These are phyloP conservation scores for Saturnispora quitensis DNA, from an alignment of 805 yeast species.

Conservation along the genomic window DNA sequence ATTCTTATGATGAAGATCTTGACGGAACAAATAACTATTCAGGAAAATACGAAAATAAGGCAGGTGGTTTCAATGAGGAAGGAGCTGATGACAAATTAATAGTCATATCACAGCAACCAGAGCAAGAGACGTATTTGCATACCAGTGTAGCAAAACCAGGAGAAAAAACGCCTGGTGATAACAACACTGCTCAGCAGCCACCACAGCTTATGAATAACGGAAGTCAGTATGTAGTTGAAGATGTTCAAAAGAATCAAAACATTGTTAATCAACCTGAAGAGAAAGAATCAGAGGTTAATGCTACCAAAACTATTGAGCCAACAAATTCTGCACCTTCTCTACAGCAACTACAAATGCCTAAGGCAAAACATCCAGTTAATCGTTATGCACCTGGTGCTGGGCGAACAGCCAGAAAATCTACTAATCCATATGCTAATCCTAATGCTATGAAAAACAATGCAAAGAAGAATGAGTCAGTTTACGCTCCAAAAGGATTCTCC, in stretches of 20 bases:
- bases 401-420: neutral
- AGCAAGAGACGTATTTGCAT: neutral
- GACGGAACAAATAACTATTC: neutral
- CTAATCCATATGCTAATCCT: conserved; percentile 5
- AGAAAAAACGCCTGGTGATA: neutral
- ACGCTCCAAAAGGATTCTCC: conserved; percentile 2
- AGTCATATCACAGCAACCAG: neutral
- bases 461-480: neutral
- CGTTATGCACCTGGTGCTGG: neutral
- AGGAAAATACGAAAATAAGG: neutral
- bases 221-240: too few species aligned
- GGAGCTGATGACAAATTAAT: too few species aligned
- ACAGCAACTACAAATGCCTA: neutral
- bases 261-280: too few species aligned
- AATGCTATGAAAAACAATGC: conserved; percentile 8
- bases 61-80: neutral
- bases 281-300: neutral
- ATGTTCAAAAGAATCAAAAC: neutral
- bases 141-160: neutral
- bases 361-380: neutral
- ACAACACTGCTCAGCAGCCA: neutral
- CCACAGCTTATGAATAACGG: neutral
- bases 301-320: neutral
- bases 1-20: neutral
- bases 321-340: neutral